Conservation (phyloP, 2,329 filamentous ascomycete species). For the Tolypocladium cylindrosporum region DNA sequence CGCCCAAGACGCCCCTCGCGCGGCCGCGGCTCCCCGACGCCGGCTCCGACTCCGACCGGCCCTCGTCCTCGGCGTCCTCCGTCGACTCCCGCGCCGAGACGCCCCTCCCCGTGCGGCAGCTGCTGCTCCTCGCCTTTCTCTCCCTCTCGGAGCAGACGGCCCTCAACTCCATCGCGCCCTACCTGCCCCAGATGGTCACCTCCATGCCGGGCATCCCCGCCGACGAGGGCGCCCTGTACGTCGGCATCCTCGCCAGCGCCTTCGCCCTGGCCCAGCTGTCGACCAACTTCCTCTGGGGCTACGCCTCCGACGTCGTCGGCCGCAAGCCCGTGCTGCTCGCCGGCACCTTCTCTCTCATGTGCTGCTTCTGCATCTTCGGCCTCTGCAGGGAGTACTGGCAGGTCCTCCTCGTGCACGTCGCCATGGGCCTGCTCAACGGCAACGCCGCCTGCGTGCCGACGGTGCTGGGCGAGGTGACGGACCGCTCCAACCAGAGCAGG, state of each 20-base stretch:
- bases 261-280: slow-evolving; percentile 89
- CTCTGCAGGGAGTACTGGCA: slow-evolving; percentile 79
- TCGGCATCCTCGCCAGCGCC: slow-evolving; percentile 79
- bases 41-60: not conserved
- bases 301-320: slow-evolving; percentile 55
- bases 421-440: slow-evolving; percentile 91
- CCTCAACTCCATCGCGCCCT: slow-evolving; percentile 91
- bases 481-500: slow-evolving; percentile 84
- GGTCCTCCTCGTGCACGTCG: slow-evolving; percentile 70
- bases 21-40: slow-evolving; percentile 9
- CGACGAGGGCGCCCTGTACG: slow-evolving; percentile 70
- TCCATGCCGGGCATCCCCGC: slow-evolving; percentile 72
- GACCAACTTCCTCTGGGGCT: slow-evolving; percentile 63
- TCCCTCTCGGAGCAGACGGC: slow-evolving; percentile 92
- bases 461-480: slow-evolving; percentile 88
- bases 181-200: slow-evolving; percentile 84
- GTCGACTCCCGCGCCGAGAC: slow-evolving; percentile 39
- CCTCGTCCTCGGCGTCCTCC: slow-evolving; percentile 12
- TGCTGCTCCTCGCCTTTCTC: slow-evolving; percentile 76
- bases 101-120: slow-evolving; percentile 73
- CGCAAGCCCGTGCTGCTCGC: slow-evolving; percentile 66
- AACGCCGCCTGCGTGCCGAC: slow-evolving; percentile 93
- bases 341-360: slow-evolving; percentile 73
- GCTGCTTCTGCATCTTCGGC: slow-evolving; percentile 78
- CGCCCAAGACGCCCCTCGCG: slow-evolving; percentile 55